Evolutionary conservation across 2,329 filamentous ascomycete genomes (phyloP).

Genomic region (Trichoderma sp.): DNA sequence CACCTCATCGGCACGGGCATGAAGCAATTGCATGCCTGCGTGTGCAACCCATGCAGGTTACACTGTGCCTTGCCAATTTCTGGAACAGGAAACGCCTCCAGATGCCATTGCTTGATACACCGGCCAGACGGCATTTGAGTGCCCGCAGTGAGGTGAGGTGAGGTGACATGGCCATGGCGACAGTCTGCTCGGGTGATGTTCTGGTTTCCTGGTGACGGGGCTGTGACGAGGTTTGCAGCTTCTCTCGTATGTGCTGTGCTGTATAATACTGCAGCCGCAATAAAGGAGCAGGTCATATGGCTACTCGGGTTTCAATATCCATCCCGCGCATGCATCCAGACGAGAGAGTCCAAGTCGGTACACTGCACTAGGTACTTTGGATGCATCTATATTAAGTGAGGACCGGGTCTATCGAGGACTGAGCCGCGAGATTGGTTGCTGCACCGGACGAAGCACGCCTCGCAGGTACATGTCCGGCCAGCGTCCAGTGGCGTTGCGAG

Average conservation of each 20-base stretch:
- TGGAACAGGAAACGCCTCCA: not conserved
- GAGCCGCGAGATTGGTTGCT: not conserved
- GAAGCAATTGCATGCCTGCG: constrained; percentile 19
- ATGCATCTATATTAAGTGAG: not conserved
- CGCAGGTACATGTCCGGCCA: not conserved
- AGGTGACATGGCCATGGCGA: not conserved
- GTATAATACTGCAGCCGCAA: constrained; percentile 2
- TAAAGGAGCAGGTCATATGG: constrained; percentile 12
- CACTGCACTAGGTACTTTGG: not conserved
- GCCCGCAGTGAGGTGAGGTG: not conserved
- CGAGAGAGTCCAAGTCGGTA: not conserved
- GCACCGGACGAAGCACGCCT: not conserved
- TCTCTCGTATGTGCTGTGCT: not conserved
- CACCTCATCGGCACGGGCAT: constrained; percentile 20
- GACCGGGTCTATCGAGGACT: not conserved
- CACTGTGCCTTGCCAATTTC: constrained; percentile 7
- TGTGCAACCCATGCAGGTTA: not conserved
- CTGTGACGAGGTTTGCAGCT: not conserved
- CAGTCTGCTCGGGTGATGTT: not conserved
- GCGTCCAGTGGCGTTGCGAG: not conserved
- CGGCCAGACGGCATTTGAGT: not conserved
- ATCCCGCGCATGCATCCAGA: not conserved
- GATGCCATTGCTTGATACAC: not conserved
- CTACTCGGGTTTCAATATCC: not conserved
- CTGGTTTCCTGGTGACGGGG: not conserved